Conservation (phyloP, 345 rosid species). For the Erucastrum elatum region DNA sequence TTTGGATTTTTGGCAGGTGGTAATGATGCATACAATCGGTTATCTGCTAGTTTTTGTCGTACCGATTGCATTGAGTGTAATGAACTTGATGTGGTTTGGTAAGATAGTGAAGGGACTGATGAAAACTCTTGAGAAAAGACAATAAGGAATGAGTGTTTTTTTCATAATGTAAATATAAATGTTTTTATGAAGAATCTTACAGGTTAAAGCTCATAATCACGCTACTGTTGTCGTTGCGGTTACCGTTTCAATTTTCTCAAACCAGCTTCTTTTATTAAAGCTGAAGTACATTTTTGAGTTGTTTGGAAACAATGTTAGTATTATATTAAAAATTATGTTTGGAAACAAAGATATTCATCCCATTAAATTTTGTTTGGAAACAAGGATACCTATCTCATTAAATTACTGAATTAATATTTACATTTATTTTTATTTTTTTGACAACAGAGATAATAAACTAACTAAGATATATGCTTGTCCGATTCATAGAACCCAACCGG, state of each 20-base stretch:
- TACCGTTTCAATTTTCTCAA: background rate
- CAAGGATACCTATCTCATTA: no score
- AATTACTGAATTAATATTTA: no score
- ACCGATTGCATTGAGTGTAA: conserved; percentile 54
- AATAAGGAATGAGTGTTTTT: conserved; percentile 25
- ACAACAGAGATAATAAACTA: no score
- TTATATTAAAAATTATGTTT: no score
- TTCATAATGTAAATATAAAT: conserved; percentile 15
- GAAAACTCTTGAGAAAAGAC: conserved; percentile 71
- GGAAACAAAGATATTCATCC: no score
- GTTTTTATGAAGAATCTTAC: background rate
- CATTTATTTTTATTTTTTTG: no score
- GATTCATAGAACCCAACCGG: no score
- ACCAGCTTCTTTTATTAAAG: no score
- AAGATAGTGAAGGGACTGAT: conserved; percentile 74
- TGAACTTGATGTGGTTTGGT: conserved; percentile 90
- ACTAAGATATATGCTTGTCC: no score
- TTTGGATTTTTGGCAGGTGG: conserved; percentile 49
- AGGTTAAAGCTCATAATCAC: background rate
- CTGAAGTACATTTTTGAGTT: no score
- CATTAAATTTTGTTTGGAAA: no score
- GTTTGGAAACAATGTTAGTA: no score
- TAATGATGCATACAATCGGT: conserved; percentile 59
- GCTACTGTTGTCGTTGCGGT: background rate
- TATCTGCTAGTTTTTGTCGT: conserved; percentile 55